Evolutionary conservation across 73 alveolate genomes (phyloP), one percentile per base, ranked within the genome.

Genomic region (Breviolum minutum): DNA sequence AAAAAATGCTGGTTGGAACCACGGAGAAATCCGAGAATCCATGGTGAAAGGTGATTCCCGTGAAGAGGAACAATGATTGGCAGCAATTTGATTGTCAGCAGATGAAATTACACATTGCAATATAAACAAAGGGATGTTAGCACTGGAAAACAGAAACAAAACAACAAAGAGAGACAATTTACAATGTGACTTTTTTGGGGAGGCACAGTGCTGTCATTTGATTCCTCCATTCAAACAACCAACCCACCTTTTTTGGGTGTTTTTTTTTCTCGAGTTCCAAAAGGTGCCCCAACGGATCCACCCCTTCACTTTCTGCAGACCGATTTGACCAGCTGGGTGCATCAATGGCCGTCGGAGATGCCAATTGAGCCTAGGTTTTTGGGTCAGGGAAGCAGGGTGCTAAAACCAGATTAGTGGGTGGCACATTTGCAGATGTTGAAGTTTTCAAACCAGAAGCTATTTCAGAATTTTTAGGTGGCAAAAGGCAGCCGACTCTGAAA

Each of bases 291-390:
- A 40, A 40, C 0, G 54, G 54, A 40, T 40, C 54, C 54, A 40
- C 54, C 54, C 80, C 20, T 61, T 20, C 66, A 9, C 6, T 77
- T 5, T 32, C 29, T 3, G 5, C 24, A 90, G 90, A 80, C 83
- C 8, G 90, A 73, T 48, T 71, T 92, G 68, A 92, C 98, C 98
- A 32, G 90, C 80, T 92, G 98, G 98, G 87, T 92, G 22, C 98
- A 80, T 14, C 98, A 74, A 48, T 92, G 87, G 73, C 98, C 98
- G 7, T 92, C 81, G 90, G 98, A 92, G 79, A 92, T 92, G 98
- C 98, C 98, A 14, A 17, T 92, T 29, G 98, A 14, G 48, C 32
- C 93, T 84, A 26, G 93, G 93, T 40, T 40, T 40, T 40, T 40
- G 54, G 0, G 54, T 0, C 0, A 40, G 77, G 77, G 17, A 14